phyloP scores from a whole-genome alignment of 345 rosid genomes.

The Dipteronia sinensis region DNA sequence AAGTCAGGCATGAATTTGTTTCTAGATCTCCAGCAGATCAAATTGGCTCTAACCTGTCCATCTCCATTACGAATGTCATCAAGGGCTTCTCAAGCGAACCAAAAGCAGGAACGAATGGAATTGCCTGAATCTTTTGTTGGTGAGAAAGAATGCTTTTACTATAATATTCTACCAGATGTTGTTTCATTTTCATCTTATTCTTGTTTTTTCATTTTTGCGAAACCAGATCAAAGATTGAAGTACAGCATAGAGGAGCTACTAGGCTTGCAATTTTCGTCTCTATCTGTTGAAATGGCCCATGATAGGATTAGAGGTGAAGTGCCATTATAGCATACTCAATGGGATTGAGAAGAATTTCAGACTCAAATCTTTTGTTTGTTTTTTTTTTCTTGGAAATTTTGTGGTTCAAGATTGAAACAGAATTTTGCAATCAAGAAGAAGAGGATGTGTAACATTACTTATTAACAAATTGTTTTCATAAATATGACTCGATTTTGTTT shows the following conservation, averaged over 20 bases:
- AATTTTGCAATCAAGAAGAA: not conserved
- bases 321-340: not conserved
- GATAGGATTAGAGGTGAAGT: not conserved
- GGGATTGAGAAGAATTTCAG: not conserved
- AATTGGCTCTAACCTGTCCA: constrained; percentile 19
- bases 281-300: constrained; percentile 27
- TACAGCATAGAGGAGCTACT: constrained; percentile 66
- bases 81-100: constrained; percentile 23
- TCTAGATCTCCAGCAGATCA: constrained; percentile 30
- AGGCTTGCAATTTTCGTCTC: constrained; percentile 48
- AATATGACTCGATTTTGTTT: too few relatives aligned
- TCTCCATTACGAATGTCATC: constrained; percentile 28
- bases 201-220: not conserved
- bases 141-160: constrained; percentile 18
- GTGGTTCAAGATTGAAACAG: not conserved
- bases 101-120: constrained; percentile 25
- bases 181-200: not conserved
- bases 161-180: not conserved
- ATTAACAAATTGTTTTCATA: not conserved
- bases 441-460: not conserved
- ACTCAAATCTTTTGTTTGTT: not conserved
- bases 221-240: constrained; percentile 82
- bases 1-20: constrained; percentile 57
- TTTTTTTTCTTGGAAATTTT: not conserved
- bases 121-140: constrained; percentile 46